Evolutionary conservation across 2,329 filamentous ascomycete genomes (phyloP).

Genomic region (Neodidymelliopsis sp.): DNA sequence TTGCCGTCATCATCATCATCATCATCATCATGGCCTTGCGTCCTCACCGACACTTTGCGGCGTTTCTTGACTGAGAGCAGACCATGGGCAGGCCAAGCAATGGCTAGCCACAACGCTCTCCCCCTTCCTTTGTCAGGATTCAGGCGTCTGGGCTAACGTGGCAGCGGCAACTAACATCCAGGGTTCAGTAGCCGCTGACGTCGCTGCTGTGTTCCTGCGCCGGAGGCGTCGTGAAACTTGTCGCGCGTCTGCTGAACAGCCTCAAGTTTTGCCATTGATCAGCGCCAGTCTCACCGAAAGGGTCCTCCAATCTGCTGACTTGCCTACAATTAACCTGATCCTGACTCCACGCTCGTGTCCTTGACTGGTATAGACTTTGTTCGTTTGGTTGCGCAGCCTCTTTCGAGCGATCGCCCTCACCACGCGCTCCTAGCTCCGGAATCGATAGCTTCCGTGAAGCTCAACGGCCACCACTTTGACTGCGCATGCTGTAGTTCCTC

Average conservation of each 20-base stretch:
- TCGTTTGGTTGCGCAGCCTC: conserved; percentile 21
- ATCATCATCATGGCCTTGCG: not conserved
- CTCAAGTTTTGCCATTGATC: conserved; percentile 23
- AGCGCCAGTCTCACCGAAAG: conserved; percentile 9
- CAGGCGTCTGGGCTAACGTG: conserved; percentile 4
- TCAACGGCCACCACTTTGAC: conserved; percentile 7
- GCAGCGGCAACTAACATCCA: conserved; percentile 20
- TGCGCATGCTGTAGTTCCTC: not conserved
- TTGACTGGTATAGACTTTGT: conserved; percentile 16
- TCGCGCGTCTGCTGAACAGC: conserved; percentile 15
- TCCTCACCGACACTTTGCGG: conserved; percentile 7
- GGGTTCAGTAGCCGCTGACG: conserved; percentile 37
- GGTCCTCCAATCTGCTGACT: conserved; percentile 7
- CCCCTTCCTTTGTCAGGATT: not conserved
- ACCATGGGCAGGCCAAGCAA: conserved; percentile 1
- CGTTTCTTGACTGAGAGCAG: not conserved
- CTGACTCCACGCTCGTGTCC: not conserved
- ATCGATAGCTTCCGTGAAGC: conserved; percentile 26
- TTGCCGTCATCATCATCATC: too few relatives aligned
- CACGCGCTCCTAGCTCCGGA: conserved; percentile 28
- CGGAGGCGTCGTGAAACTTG: conserved; percentile 24
- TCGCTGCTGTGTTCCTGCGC: conserved; percentile 31
- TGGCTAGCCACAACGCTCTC: conserved; percentile 4
- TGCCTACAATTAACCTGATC: conserved; percentile 1
- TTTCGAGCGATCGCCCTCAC: conserved; percentile 21